Evolutionary conservation across 176 grass and related monocot genomes (phyloP).

Genomic region (Otatea glauca): DNA sequence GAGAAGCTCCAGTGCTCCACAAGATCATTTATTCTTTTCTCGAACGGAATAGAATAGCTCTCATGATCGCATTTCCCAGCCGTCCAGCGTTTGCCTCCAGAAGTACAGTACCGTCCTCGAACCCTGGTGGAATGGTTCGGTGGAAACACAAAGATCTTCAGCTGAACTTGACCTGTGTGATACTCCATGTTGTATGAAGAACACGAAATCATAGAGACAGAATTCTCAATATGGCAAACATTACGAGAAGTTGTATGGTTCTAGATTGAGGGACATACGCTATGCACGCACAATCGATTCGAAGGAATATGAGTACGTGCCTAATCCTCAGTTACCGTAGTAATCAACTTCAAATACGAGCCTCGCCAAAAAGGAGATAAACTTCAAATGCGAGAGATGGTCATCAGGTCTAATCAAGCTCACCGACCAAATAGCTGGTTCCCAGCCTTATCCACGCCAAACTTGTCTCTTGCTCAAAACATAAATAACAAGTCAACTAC

Average conservation of each 20-base stretch:
- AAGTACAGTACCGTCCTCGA: not conserved
- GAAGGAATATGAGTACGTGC: too few relatives aligned
- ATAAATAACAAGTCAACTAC: not conserved
- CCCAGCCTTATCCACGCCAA: not conserved
- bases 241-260: too few relatives aligned
- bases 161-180: not conserved
- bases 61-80: not conserved
- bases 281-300: too few relatives aligned
- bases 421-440: not conserved
- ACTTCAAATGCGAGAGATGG: not conserved
- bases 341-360: not conserved
- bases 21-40: not conserved
- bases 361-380: not conserved
- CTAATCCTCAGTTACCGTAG: not conserved
- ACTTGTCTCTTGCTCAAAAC: not conserved
- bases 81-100: not conserved
- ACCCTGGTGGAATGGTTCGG: constrained; percentile 24
- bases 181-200: not conserved
- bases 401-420: not conserved
- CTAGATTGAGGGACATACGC: too few relatives aligned
- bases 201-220: not conserved
- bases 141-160: not conserved
- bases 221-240: too few relatives aligned
- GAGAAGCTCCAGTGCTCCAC: too few relatives aligned
- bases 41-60: not conserved